Percentiles rank a stretch among this genome's conserved stretches.
These are phyloP conservation scores for Aphanomyces astaci DNA, from an alignment of 352 stramenopile species.

Conservation along the genomic window DNA sequence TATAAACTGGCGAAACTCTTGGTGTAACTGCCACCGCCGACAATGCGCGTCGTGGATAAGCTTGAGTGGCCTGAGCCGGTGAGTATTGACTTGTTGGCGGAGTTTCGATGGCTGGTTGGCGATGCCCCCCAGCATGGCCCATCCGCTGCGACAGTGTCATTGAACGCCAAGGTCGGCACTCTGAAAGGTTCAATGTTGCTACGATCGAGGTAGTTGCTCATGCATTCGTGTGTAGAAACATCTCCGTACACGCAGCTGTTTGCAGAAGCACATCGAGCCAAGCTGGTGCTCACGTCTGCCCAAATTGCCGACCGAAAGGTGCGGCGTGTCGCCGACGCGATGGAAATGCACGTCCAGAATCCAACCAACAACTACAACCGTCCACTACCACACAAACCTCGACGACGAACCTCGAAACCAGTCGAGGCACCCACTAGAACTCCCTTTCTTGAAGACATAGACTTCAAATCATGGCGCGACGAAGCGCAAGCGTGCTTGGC, in stretches of 20 bases:
- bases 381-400: not conserved
- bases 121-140: not conserved
- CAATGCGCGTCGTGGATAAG: slow-evolving; percentile 6
- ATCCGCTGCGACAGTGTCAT: too few relatives aligned
- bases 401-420: not conserved
- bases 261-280: not conserved
- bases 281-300: not conserved
- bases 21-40: not conserved
- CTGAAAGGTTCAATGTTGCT: not conserved
- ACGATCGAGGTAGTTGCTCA: not conserved
- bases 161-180: not conserved
- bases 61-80: slow-evolving; percentile 2
- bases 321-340: not conserved
- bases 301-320: not conserved
- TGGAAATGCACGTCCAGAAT: not conserved
- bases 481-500: not conserved
- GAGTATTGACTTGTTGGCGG: not conserved
- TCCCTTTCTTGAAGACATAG: not conserved
- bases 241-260: slow-evolving; percentile 8
- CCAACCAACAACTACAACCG: not conserved
- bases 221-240: not conserved
- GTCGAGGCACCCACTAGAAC: not conserved
- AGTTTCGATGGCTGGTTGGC: slow-evolving; percentile 8
- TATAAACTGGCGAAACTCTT: not conserved
- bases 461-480: not conserved